Conservation (phyloP, 2,329 filamentous ascomycete genomes). For the Calycina herbarum region DNA sequence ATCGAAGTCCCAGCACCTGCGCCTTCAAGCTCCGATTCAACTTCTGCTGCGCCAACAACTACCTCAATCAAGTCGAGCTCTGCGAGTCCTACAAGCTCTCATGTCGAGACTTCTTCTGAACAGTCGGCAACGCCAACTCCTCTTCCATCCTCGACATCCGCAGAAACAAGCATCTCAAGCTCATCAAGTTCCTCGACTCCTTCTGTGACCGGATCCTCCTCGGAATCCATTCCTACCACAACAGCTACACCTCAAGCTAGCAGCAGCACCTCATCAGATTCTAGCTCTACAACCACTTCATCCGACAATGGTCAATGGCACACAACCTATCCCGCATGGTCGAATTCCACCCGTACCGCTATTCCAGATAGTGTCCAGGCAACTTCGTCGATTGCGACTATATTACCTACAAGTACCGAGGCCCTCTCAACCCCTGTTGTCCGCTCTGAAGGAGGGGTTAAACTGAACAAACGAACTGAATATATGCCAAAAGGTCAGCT, state of each 20-base stretch:
- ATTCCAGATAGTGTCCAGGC: not conserved
- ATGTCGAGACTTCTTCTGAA: not conserved
- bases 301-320: slow-evolving; percentile 37
- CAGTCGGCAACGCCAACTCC: not conserved
- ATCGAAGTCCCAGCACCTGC: slow-evolving; percentile 21
- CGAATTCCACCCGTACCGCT: slow-evolving; percentile 23
- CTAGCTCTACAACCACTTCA: not conserved
- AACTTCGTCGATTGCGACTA: not conserved
- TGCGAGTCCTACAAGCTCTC: not conserved
- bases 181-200: not conserved
- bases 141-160: not conserved
- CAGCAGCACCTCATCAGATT: not conserved
- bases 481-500: not conserved
- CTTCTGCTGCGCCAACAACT: slow-evolving; percentile 8
- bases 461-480: slow-evolving; percentile 1
- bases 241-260: slow-evolving; percentile 4
- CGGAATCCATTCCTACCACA: not conserved
- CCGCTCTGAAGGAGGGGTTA: not conserved
- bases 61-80: not conserved
- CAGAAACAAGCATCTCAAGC: not conserved
- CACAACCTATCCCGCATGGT: slow-evolving; percentile 34
- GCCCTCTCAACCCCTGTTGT: not conserved
- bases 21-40: slow-evolving; percentile 9
- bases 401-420: not conserved
- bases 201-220: not conserved